Percentiles rank a stretch among this genome's conserved stretches.
These are phyloP conservation scores for Ophiorrhiza pumila DNA, from an alignment of 257 asterid species.

Conservation along the genomic window DNA sequence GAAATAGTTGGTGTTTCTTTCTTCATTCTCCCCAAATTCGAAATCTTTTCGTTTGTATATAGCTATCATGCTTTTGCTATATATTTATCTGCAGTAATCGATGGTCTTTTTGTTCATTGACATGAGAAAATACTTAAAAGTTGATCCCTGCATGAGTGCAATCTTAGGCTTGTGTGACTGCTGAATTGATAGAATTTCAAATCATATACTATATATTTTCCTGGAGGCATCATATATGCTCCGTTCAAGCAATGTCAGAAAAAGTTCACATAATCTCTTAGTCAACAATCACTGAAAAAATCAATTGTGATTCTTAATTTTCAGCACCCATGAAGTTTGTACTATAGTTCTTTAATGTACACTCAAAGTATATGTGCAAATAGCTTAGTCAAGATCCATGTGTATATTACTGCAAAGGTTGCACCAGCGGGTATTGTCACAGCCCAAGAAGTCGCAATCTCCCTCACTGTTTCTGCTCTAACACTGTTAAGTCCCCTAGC, in stretches of 20 bases:
- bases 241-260: slow-evolving; percentile 7
- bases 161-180: background rate
- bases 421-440: slow-evolving; percentile 94
- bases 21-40: too few species aligned
- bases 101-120: too few species aligned
- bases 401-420: slow-evolving; percentile 67
- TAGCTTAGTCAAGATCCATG: slow-evolving; percentile 75
- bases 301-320: slow-evolving; percentile 19
- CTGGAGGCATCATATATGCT: background rate
- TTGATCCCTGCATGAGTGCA: background rate
- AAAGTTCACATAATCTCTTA: slow-evolving; percentile 13
- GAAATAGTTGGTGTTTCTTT: background rate
- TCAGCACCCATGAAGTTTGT: slow-evolving; percentile 21
- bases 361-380: slow-evolving; percentile 50
- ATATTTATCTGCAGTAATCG: too few species aligned
- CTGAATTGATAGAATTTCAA: background rate
- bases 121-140: too few species aligned
- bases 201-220: background rate
- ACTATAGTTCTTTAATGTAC: slow-evolving; percentile 18
- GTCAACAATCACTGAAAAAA: slow-evolving; percentile 25
- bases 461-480: slow-evolving; percentile 85
- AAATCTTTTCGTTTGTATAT: background rate
- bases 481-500: slow-evolving; percentile 89
- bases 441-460: slow-evolving; percentile 85
- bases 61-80: background rate